Conservation (phyloP, 768 basidiomycete genomes). For the Rhodotorula graminis region DNA sequence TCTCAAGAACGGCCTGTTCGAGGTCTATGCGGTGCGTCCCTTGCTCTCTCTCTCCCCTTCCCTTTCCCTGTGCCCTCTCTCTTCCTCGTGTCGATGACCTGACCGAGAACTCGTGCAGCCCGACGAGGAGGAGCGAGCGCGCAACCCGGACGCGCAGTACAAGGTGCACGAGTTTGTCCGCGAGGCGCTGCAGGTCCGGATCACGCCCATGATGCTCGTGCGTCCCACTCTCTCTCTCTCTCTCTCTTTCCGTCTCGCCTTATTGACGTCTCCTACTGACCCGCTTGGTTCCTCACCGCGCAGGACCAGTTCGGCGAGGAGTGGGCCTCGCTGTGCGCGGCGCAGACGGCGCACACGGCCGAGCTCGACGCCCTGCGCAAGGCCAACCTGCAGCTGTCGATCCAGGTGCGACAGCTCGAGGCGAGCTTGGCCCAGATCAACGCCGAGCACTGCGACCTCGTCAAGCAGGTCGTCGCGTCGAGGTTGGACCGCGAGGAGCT, state of each 20-base stretch:
- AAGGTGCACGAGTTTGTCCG: slow-evolving; percentile 75
- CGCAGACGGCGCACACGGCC: slow-evolving; percentile 66
- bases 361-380: slow-evolving; percentile 79
- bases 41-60: background rate
- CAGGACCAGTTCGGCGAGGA: slow-evolving; percentile 38
- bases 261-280: background rate
- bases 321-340: slow-evolving; percentile 28
- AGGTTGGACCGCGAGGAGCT: slow-evolving; percentile 86
- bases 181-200: slow-evolving; percentile 75
- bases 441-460: slow-evolving; percentile 59
- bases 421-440: slow-evolving; percentile 70
- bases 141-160: slow-evolving; percentile 51
- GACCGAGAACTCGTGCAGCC: slow-evolving; percentile 23
- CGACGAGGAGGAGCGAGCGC: slow-evolving; percentile 43
- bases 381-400: slow-evolving; percentile 67
- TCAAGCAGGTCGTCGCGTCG: slow-evolving; percentile 79
- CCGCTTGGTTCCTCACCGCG: background rate
- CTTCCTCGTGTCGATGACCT: too few relatives aligned
- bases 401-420: slow-evolving; percentile 79
- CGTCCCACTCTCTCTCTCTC: background rate
- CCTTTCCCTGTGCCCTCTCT: too few relatives aligned
- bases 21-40: slow-evolving; percentile 60
- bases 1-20: slow-evolving; percentile 74
- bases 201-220: slow-evolving; percentile 91
- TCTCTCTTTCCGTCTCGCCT: background rate